phyloP scores from a whole-genome alignment of 129 eudicot genomes.

The Chrysanthemum seticuspe region DNA sequence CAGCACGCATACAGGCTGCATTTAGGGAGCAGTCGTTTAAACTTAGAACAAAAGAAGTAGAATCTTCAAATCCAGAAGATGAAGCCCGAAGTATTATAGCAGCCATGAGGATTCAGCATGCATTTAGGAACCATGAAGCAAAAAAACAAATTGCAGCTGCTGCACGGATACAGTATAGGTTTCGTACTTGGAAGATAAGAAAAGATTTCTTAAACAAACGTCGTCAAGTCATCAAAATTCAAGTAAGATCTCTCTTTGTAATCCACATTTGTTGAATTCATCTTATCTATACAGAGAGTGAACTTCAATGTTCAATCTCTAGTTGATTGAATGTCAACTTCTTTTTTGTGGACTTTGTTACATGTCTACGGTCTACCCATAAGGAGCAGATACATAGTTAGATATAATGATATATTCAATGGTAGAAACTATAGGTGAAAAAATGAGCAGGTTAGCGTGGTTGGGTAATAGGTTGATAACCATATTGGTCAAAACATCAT shows the following conservation, averaged over 20 bases:
- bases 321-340: too few species aligned
- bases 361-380: too few species aligned
- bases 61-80: slow-evolving; percentile 56
- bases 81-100: slow-evolving; percentile 89
- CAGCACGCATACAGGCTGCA: slow-evolving; percentile 96
- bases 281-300: background rate
- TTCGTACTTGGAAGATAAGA: slow-evolving; percentile 89
- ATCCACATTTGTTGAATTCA: slow-evolving; percentile 9
- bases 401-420: too few species aligned
- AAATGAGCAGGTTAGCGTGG: background rate
- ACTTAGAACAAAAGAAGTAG: slow-evolving; percentile 51
- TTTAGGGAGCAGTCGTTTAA: slow-evolving; percentile 76
- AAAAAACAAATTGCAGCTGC: slow-evolving; percentile 80
- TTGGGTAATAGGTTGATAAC: background rate
- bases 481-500: too few species aligned
- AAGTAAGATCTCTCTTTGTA: slow-evolving; percentile 48
- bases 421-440: too few species aligned
- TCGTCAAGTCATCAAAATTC: slow-evolving; percentile 79
- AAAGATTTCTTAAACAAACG: slow-evolving; percentile 76
- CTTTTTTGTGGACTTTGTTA: too few species aligned
- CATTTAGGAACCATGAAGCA: slow-evolving; percentile 71
- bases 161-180: slow-evolving; percentile 79
- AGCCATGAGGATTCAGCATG: slow-evolving; percentile 97
- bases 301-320: too few species aligned
- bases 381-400: too few species aligned